phyloP scores from a whole-genome alignment of 2,329 filamentous ascomycete species.

The Colletotrichum orbiculare region DNA sequence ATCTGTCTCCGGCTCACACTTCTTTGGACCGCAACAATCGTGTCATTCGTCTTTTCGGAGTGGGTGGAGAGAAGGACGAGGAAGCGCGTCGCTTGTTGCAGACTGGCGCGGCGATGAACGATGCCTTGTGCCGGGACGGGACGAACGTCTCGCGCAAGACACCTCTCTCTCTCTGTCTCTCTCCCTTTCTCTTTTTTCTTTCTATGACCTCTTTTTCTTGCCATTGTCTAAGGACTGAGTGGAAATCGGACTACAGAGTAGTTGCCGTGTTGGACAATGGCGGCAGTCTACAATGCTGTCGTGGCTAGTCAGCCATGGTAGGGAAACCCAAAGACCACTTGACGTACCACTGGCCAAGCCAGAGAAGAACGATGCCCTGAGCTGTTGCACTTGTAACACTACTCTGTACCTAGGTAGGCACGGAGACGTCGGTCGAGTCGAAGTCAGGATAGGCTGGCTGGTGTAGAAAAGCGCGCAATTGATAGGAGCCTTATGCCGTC shows the following conservation, averaged over 20 bases:
- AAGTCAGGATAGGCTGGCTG: slow-evolving; percentile 6
- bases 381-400: slow-evolving; percentile 5
- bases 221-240: no score
- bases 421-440: slow-evolving; percentile 1
- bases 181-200: no score
- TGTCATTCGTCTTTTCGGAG: background rate
- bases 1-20: slow-evolving; percentile 10
- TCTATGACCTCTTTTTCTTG: no score
- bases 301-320: slow-evolving; percentile 15
- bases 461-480: no score
- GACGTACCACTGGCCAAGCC: slow-evolving; percentile 2
- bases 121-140: slow-evolving; percentile 27
- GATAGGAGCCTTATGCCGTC: no score
- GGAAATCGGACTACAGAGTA: background rate
- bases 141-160: slow-evolving; percentile 29
- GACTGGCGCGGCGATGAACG: slow-evolving; percentile 24
- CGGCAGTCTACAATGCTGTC: slow-evolving; percentile 14
- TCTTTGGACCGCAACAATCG: background rate
- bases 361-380: slow-evolving; percentile 1
- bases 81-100: slow-evolving; percentile 35
- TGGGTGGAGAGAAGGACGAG: slow-evolving; percentile 29
- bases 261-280: slow-evolving; percentile 16
- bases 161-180: no score
- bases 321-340: slow-evolving; percentile 19
- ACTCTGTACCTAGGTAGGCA: no score